Base-by-base conservation (phyloP, 1,284 basidiomycete genomes). In the Tylopilus sp. region DNA sequence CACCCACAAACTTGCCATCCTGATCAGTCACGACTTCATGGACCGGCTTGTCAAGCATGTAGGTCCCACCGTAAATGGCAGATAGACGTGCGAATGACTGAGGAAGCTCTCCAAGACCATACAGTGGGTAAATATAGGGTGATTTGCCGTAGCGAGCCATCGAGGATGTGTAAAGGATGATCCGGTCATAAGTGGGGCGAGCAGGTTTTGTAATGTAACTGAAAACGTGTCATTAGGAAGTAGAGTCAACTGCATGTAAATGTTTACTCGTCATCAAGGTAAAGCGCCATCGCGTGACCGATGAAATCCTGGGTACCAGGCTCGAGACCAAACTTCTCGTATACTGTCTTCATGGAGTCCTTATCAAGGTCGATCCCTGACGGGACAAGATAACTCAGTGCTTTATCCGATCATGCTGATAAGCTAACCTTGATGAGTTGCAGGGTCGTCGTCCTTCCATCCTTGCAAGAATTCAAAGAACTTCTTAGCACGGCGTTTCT, bases 131-230 rank as follows among this genome's bases (percentile, higher is more conserved):
- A 72, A 99, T 98, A 81, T 99, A 99, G 5, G 97, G 97, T 19
- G 97, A 99, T 76, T 99, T 99, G 65, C 97, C 97, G 75, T 98
- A 99, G 51, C 97, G 92, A 28, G 97, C 94, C 93, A 99, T 98
- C 20, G 96, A 99, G 9, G 92, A 90, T 17, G 94, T 98, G 79
- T 99, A 99, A 57, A 99, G 86, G 61, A 98, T 82, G 74, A 99
- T 98, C 57, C 97, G 92, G 67, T 98, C 89, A 71, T 98, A 95
- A 7, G 96, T 81, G 50, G 88, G 84, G 48, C 94, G 89, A 36
- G 95, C 97, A 44, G 92, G 83, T 72, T 95, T 92, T 67, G 83
- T 89, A 73, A 94, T 90, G 76, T 99, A 99, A 72, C 94, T 96
- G 60, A 32, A 28, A 40, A 48, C 17, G 42, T 31, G 50, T 58